phyloP scores from a whole-genome alignment of 73 alveolate genomes.

The Paramecium pentaurelia region DNA sequence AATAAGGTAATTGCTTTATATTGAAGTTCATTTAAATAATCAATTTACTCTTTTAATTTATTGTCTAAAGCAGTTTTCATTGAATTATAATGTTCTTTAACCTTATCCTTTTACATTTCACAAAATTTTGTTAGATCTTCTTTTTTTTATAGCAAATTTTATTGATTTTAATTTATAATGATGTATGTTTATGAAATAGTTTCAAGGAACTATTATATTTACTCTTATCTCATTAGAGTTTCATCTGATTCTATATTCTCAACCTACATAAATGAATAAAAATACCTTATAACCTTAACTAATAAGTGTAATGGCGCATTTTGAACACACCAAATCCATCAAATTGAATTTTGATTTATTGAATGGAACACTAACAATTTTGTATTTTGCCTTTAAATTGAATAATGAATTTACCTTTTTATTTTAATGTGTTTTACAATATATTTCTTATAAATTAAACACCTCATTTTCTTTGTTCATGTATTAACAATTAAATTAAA shows the following conservation, averaged over 20 bases:
- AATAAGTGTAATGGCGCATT: neutral
- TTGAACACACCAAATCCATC: neutral
- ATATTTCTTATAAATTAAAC: neutral
- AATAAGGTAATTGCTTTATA: neutral
- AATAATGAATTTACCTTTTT: neutral
- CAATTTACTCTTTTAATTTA: neutral
- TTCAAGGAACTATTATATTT: neutral
- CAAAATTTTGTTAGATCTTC: neutral
- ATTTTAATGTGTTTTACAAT: neutral
- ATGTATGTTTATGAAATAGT: neutral
- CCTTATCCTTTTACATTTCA: neutral
- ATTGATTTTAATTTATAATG: neutral
- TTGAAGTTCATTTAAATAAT: neutral
- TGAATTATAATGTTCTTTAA: neutral
- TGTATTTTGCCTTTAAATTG: neutral
- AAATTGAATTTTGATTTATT: neutral
- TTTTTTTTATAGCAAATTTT: neutral
- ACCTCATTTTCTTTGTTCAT: constrained; percentile 5
- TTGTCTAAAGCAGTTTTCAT: neutral
- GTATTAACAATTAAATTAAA: neutral
- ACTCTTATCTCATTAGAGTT: neutral
- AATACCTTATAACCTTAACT: neutral
- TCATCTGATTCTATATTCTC: neutral
- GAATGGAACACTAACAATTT: neutral
- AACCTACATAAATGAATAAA: neutral